Conservation (phyloP, 148 eudicot species). For the Amaranthus cruentus region DNA sequence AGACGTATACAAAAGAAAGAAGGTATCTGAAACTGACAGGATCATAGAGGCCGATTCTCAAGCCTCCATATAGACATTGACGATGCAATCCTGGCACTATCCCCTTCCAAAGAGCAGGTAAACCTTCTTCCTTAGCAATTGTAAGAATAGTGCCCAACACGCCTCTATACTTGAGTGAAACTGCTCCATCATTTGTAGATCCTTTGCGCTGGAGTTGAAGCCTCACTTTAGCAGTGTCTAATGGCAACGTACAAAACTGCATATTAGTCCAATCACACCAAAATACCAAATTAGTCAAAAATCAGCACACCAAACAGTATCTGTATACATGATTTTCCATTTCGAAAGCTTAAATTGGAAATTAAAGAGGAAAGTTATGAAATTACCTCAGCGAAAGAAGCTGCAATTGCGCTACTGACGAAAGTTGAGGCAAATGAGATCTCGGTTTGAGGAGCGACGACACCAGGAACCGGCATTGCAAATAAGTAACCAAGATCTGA, state of each 20-base stretch:
- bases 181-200: constrained; percentile 37
- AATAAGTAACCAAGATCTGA: constrained; percentile 2
- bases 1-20: constrained; percentile 2
- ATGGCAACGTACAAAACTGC: constrained; percentile 67
- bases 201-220: constrained; percentile 64
- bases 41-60: constrained; percentile 64
- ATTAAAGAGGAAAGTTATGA: not conserved
- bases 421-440: constrained; percentile 61
- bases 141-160: constrained; percentile 52
- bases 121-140: constrained; percentile 63
- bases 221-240: constrained; percentile 69
- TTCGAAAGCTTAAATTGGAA: not conserved
- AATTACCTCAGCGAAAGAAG: constrained; percentile 67
- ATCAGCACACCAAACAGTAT: constrained; percentile 13
- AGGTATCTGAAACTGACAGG: constrained; percentile 40
- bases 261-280: constrained; percentile 23
- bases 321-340: constrained; percentile 3
- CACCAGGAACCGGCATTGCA: constrained; percentile 44
- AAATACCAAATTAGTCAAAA: constrained; percentile 8
- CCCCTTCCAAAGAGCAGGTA: constrained; percentile 68
- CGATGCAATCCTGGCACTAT: constrained; percentile 67
- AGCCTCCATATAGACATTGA: constrained; percentile 64
- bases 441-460: constrained; percentile 40
- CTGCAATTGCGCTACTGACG: constrained; percentile 62
- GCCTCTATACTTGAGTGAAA: constrained; percentile 45